Conservation (phyloP, 2,329 filamentous ascomycete genomes). For the Acrodontium crateriforme region DNA sequence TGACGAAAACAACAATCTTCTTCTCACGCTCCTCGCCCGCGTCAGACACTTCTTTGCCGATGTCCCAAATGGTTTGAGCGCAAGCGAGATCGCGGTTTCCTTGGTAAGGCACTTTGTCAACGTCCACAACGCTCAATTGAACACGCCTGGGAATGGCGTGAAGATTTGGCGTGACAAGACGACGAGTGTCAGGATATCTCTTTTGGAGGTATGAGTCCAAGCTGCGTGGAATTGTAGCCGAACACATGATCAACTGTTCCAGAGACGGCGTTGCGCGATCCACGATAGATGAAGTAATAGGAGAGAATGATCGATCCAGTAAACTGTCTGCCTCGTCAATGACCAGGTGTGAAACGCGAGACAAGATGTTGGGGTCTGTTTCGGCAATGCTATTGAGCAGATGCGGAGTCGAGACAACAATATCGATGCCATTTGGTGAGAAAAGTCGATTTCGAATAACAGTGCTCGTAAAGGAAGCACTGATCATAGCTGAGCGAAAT, state of each 20-base stretch:
- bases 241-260: constrained; percentile 80
- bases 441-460: constrained; percentile 80
- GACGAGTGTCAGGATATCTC: constrained; percentile 67
- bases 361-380: constrained; percentile 79
- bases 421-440: constrained; percentile 64
- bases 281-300: constrained; percentile 68
- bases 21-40: constrained; percentile 50
- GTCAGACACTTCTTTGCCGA: constrained; percentile 49
- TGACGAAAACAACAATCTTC: constrained; percentile 89
- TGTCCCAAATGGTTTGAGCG: constrained; percentile 86
- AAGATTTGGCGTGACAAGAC: constrained; percentile 86
- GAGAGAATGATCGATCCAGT: constrained; percentile 81
- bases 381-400: constrained; percentile 78
- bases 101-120: constrained; percentile 80
- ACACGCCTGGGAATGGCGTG: constrained; percentile 92
- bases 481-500: constrained; percentile 72
- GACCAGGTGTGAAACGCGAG: constrained; percentile 77
- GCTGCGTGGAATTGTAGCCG: constrained; percentile 83
- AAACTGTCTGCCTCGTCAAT: constrained; percentile 94
- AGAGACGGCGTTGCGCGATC: constrained; percentile 70
- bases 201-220: constrained; percentile 73
- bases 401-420: constrained; percentile 79
- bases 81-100: constrained; percentile 90
- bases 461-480: constrained; percentile 58
- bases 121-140: constrained; percentile 84